A percentile compares a stretch with the other conserved stretches of the same genome.
Conservation (phyloP, 225 moss, liverwort and hornwort genomes). For the Pseudisothecium myosuroides region DNA sequence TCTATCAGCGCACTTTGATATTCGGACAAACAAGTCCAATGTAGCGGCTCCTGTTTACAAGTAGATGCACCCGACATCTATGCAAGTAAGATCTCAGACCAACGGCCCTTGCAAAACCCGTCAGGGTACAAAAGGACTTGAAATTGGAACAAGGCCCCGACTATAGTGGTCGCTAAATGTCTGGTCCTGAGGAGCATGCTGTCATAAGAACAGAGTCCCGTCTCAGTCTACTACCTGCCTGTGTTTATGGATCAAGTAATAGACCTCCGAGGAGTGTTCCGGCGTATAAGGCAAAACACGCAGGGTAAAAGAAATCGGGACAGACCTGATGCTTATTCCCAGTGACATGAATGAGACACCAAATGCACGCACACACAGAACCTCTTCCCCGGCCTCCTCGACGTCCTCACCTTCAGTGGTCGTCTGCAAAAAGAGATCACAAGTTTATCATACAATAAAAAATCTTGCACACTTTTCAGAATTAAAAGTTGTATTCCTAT, state of each 20-base stretch:
- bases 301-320: neutral
- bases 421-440: slow-evolving; percentile 9
- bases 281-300: neutral
- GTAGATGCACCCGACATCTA: neutral
- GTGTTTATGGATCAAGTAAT: neutral
- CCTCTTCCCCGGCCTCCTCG: slow-evolving; percentile 79
- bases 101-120: neutral
- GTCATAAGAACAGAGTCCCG: neutral
- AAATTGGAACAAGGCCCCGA: neutral
- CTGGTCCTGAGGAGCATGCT: neutral
- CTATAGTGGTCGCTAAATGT: neutral
- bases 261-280: neutral
- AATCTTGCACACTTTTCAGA: neutral
- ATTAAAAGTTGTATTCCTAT: neutral
- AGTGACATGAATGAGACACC: slow-evolving; percentile 81
- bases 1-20: neutral
- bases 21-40: neutral
- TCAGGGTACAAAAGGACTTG: neutral
- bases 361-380: slow-evolving; percentile 90
- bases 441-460: neutral
- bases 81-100: neutral
- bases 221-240: neutral
- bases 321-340: slow-evolving; percentile 88
- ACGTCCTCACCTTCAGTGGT: slow-evolving; percentile 6
- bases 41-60: neutral